Evolutionary conservation across 140 eudicot species (phyloP).

Genomic region (Anethum foeniculum): DNA sequence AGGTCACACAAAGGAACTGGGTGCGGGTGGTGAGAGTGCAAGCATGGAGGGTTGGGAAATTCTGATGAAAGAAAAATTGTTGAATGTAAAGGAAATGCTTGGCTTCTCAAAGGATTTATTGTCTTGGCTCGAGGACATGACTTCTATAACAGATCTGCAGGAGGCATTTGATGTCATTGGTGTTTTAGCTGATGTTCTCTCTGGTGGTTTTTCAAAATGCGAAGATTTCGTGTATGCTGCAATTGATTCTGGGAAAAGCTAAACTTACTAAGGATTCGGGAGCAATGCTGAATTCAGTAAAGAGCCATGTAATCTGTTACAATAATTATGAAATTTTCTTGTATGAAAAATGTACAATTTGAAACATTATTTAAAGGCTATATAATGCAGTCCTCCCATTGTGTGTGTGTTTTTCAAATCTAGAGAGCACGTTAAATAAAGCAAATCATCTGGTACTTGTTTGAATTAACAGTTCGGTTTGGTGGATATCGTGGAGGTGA

Average conservation of each 20-base stretch:
- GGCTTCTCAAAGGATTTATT: constrained; percentile 80
- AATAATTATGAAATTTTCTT: not conserved
- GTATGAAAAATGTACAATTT: not conserved
- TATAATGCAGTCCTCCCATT: not conserved
- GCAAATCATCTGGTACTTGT: not conserved
- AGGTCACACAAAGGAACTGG: constrained; percentile 18
- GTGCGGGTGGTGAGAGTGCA: constrained; percentile 37
- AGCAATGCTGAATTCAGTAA: not conserved
- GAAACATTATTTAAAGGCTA: not conserved
- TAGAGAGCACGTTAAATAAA: not conserved
- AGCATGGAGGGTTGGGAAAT: constrained; percentile 79
- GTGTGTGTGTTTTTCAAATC: not conserved
- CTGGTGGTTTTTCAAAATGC: constrained; percentile 49
- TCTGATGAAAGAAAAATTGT: constrained; percentile 66
- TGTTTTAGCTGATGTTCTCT: constrained; percentile 62
- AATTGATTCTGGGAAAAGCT: constrained; percentile 71
- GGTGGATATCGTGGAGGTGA: no score
- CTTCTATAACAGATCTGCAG: constrained; percentile 59
- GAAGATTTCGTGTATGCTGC: constrained; percentile 91
- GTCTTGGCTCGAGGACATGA: constrained; percentile 81
- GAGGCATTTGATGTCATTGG: constrained; percentile 90
- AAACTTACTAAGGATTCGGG: not conserved
- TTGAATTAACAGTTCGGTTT: not conserved
- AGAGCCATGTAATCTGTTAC: not conserved
- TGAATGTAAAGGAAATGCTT: constrained; percentile 77